Conservation (phyloP, 192 early-diverging fungal genomes). For the Coemansia sp. region DNA sequence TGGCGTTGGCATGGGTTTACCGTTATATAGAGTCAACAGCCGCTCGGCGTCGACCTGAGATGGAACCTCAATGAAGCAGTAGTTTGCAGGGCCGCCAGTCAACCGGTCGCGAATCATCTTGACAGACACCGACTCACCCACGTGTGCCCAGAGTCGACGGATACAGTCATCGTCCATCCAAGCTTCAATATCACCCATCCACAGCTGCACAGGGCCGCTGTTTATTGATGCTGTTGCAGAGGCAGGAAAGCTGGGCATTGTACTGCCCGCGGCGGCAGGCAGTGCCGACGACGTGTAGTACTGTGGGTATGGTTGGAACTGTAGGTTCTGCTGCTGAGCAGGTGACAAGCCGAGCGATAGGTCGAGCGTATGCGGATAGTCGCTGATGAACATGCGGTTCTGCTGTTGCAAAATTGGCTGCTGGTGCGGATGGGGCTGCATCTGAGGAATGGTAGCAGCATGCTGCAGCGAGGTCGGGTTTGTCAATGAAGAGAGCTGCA, state of each 20-base stretch:
- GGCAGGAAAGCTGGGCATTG: conserved; percentile 1
- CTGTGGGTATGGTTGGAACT: background rate
- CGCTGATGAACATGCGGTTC: background rate
- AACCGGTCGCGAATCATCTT: conserved; percentile 94
- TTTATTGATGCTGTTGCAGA: background rate
- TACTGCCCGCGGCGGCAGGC: background rate
- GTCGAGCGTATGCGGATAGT: conserved; percentile 1
- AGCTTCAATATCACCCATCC: conserved; percentile 95
- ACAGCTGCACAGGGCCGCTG: conserved; percentile 40
- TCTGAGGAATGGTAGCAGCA: background rate
- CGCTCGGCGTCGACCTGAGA: conserved; percentile 65
- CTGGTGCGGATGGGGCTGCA: conserved; percentile 1
- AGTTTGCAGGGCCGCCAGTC: conserved; percentile 75
- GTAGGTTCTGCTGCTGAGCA: background rate
- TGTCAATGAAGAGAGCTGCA: conserved; percentile 3
- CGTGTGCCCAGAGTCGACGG: conserved; percentile 74
- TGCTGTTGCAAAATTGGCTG: conserved; percentile 1
- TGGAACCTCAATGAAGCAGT: conserved; percentile 91
- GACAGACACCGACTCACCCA: conserved; percentile 84
- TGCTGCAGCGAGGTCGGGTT: background rate
- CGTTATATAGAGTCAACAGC: conserved; percentile 71
- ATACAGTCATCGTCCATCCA: conserved; percentile 99
- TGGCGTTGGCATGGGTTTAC: conserved; percentile 77
- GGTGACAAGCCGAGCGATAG: conserved; percentile 2
- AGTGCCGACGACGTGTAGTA: conserved; percentile 1